Percentiles rank a stretch among this genome's conserved stretches.
Conservation (phyloP, 495 filamentous ascomycete genomes). For the Neurospora sp. region DNA sequence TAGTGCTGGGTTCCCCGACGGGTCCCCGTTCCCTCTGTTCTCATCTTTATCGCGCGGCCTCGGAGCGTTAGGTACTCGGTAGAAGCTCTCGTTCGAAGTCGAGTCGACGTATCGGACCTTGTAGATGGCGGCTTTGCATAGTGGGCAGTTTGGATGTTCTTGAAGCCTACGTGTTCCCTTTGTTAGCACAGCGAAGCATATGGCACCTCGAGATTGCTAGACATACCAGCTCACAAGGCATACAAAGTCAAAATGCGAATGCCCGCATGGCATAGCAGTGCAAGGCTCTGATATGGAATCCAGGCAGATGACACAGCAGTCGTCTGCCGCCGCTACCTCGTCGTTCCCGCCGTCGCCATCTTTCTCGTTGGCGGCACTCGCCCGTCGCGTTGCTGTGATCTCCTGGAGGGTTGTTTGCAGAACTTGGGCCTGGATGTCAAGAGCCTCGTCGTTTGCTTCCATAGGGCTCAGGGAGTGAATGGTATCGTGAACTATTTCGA, state of each 20-base stretch:
- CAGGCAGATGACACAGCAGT: constrained; percentile 64
- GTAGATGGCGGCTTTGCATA: constrained; percentile 63
- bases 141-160: constrained; percentile 59
- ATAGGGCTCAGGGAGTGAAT: constrained; percentile 2
- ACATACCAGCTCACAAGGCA: constrained; percentile 67
- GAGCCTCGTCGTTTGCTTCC: constrained; percentile 14
- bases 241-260: constrained; percentile 73
- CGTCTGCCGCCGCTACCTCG: constrained; percentile 4
- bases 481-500: neutral
- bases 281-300: constrained; percentile 62
- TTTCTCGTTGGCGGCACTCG: constrained; percentile 1
- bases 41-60: neutral
- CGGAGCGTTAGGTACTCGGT: constrained; percentile 22
- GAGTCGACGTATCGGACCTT: constrained; percentile 57
- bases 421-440: constrained; percentile 32
- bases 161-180: constrained; percentile 33
- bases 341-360: neutral
- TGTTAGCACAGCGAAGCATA: neutral
- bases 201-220: neutral
- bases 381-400: constrained; percentile 23
- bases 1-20: neutral
- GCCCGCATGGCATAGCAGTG: constrained; percentile 62
- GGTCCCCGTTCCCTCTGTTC: neutral
- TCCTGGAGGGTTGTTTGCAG: constrained; percentile 38
- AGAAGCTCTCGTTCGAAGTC: constrained; percentile 40